Conservation (phyloP, 768 basidiomycete genomes). For the Macrolepiota fuliginosa region DNA sequence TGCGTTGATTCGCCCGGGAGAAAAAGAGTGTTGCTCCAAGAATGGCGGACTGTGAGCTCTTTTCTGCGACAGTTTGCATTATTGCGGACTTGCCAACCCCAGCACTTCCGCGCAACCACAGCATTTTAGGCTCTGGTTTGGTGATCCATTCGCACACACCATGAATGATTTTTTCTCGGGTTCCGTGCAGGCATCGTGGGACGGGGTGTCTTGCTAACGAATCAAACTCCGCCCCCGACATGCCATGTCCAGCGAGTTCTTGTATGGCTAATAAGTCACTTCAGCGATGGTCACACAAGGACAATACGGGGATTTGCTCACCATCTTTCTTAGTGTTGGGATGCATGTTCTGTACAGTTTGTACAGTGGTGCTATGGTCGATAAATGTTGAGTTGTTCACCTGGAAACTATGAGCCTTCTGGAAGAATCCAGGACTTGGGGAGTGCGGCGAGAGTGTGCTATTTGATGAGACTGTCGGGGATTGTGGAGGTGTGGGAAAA, state of each 20-base stretch:
- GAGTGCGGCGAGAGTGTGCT: background rate
- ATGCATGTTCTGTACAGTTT: background rate
- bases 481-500: background rate
- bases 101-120: background rate
- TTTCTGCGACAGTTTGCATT: conserved; percentile 1
- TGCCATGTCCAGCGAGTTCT: background rate
- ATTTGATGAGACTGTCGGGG: background rate
- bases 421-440: background rate
- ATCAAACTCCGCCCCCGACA: background rate
- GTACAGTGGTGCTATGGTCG: background rate
- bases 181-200: conserved; percentile 3
- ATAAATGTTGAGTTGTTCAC: background rate
- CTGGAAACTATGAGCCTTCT: background rate
- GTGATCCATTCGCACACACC: background rate
- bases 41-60: background rate
- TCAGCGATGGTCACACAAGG: background rate
- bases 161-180: background rate
- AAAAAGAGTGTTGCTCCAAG: conserved; percentile 3
- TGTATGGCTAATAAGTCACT: background rate
- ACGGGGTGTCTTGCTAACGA: conserved; percentile 1
- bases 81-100: conserved; percentile 8
- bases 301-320: background rate
- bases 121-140: background rate
- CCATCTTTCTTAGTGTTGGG: too few relatives aligned
- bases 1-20: background rate